A percentile compares a stretch with the other conserved stretches of the same genome.
These are phyloP conservation scores for Nicotiana tomentosiformis DNA, from an alignment of 257 asterid genomes.

Conservation along the genomic window DNA sequence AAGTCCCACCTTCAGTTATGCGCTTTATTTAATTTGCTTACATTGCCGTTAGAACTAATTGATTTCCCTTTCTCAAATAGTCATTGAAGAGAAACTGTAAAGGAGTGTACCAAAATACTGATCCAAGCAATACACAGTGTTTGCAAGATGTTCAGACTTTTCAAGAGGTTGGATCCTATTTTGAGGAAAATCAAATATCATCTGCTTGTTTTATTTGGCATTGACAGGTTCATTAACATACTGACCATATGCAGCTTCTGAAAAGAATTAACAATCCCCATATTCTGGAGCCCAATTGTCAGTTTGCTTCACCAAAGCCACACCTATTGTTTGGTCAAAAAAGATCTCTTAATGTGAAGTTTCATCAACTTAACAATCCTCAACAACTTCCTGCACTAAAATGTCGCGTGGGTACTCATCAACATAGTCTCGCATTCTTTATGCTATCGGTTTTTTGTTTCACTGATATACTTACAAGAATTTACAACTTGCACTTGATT, in stretches of 20 bases:
- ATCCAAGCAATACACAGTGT: slow-evolving; percentile 9
- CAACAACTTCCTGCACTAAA: neutral
- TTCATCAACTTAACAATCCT: neutral
- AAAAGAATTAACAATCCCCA: slow-evolving; percentile 1
- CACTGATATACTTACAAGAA: neutral
- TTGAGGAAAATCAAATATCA: neutral
- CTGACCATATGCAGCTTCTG: slow-evolving; percentile 10
- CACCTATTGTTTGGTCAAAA: neutral
- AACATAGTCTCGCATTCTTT: neutral
- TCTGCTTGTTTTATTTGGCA: neutral
- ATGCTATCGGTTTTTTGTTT: neutral
- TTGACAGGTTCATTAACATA: neutral
- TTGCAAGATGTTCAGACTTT: slow-evolving; percentile 9
- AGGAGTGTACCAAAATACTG: slow-evolving; percentile 8
- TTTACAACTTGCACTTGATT: neutral
- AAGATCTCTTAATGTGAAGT: slow-evolving; percentile 17
- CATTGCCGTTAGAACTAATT: neutral
- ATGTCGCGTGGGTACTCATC: slow-evolving; percentile 15
- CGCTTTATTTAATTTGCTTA: neutral
- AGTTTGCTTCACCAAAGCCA: neutral
- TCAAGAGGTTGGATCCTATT: slow-evolving; percentile 9
- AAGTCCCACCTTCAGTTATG: neutral
- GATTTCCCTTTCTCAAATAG: slow-evolving; percentile 8
- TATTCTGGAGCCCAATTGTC: slow-evolving; percentile 18
- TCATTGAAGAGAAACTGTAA: slow-evolving; percentile 16